These are phyloP conservation scores for Lanzia echinophila DNA, from an alignment of 2,329 filamentous ascomycete genomes.

Conservation along the genomic window DNA sequence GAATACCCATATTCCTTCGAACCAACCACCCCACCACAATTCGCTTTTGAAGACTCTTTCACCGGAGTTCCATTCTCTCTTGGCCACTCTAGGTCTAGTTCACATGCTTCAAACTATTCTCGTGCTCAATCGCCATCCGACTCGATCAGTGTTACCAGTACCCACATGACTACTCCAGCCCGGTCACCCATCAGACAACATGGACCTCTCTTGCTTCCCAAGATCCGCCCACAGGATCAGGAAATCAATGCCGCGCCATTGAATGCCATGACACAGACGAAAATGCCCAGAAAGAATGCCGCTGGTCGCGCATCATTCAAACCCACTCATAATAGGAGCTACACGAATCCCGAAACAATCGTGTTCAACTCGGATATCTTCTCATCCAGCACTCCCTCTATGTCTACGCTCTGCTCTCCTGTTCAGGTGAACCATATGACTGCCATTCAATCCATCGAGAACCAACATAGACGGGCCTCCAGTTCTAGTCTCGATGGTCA, in stretches of 20 bases:
- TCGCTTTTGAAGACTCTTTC: conserved; percentile 50
- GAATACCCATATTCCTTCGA: conserved; percentile 53
- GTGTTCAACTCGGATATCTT: conserved; percentile 30
- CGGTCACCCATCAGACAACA: conserved; percentile 69
- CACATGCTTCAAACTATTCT: conserved; percentile 47
- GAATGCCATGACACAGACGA: conserved; percentile 42
- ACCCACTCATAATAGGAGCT: conserved; percentile 49
- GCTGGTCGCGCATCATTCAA: conserved; percentile 34
- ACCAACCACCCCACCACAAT: conserved; percentile 44
- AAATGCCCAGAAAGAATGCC: conserved; percentile 32
- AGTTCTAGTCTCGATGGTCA: conserved; percentile 61
- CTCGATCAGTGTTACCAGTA: conserved; percentile 54
- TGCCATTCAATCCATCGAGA: conserved; percentile 27
- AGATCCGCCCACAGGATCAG: conserved; percentile 81
- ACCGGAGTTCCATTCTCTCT: conserved; percentile 46
- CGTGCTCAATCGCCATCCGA: conserved; percentile 53
- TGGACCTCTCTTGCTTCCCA: conserved; percentile 74
- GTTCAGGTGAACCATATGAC: conserved; percentile 19
- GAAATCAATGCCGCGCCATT: conserved; percentile 53
- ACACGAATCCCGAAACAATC: conserved; percentile 53
- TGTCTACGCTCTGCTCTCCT: conserved; percentile 29
- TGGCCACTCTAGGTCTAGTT: conserved; percentile 32
- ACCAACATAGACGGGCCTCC: conserved; percentile 53
- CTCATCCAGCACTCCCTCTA: conserved; percentile 25
- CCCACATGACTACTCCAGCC: conserved; percentile 61